Conservation (phyloP, 495 filamentous ascomycete species). For the Penicillium parvum region DNA sequence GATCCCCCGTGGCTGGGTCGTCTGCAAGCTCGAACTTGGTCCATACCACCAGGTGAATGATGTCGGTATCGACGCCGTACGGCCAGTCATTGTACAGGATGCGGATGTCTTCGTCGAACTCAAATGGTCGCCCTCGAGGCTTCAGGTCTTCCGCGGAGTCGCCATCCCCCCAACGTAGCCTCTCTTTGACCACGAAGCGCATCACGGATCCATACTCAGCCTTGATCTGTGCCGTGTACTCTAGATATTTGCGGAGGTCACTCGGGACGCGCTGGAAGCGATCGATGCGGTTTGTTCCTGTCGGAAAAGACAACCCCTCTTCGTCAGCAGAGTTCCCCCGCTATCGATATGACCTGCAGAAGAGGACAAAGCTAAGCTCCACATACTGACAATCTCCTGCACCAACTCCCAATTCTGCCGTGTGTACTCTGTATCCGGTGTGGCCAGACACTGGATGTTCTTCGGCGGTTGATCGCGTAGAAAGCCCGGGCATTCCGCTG, state of each 20-base stretch:
- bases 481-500: conserved; percentile 63
- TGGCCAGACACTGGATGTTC: conserved; percentile 54
- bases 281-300: conserved; percentile 62
- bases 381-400: conserved; percentile 51
- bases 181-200: conserved; percentile 63
- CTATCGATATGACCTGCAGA: neutral
- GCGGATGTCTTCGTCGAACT: conserved; percentile 59
- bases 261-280: conserved; percentile 70
- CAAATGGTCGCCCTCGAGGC: conserved; percentile 45
- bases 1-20: conserved; percentile 57
- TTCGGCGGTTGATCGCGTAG: conserved; percentile 50
- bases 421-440: conserved; percentile 56
- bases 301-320: neutral
- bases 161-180: conserved; percentile 59
- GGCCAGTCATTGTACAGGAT: conserved; percentile 89
- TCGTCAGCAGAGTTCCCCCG: conserved; percentile 5
- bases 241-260: conserved; percentile 66
- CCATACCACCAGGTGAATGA: conserved; percentile 85
- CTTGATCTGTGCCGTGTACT: conserved; percentile 57
- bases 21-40: conserved; percentile 80
- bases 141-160: conserved; percentile 32
- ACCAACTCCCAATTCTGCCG: conserved; percentile 61
- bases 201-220: conserved; percentile 66
- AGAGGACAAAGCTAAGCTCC: conserved; percentile 1
- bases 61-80: conserved; percentile 69